Evolutionary conservation across 225 moss, liverwort and hornwort species (phyloP).

Genomic region (Bryum argenteum): DNA sequence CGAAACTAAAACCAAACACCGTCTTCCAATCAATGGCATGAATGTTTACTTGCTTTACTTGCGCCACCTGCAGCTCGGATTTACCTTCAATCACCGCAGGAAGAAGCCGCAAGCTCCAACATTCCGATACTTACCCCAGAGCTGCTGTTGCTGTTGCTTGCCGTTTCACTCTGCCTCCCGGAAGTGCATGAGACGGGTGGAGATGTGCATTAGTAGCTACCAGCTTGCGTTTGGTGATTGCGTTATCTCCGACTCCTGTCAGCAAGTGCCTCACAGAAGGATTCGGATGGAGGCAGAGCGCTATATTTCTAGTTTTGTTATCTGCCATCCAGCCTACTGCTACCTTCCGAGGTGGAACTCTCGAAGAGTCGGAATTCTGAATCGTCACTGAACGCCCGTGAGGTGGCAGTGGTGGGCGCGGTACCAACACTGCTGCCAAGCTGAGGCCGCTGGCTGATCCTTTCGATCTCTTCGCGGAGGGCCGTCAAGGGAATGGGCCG

Average conservation of each 20-base stretch:
- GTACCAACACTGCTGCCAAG: not conserved
- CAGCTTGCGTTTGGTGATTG: not conserved
- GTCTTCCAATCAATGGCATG: conserved; percentile 6
- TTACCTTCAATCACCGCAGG: not conserved
- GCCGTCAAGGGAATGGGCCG: conserved; percentile 60
- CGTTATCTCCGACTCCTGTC: not conserved
- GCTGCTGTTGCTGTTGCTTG: no score
- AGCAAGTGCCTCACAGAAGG: not conserved
- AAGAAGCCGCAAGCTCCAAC: not conserved
- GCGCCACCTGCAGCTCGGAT: not conserved
- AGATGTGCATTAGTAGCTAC: not conserved
- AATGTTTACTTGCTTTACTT: not conserved
- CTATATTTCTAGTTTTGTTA: not conserved
- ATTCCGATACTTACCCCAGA: not conserved
- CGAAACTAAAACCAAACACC: conserved; percentile 13
- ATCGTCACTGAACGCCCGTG: conserved; percentile 33
- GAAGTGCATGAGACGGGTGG: not conserved
- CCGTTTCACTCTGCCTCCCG: not conserved
- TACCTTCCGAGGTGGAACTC: conserved; percentile 27
- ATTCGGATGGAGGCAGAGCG: not conserved
- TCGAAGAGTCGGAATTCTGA: conserved; percentile 28
- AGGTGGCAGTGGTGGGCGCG: not conserved
- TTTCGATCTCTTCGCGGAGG: conserved; percentile 24
- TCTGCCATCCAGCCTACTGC: conserved; percentile 27
- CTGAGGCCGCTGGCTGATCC: not conserved